Evolutionary conservation across 1,284 basidiomycete species (phyloP).

Genomic region (Apiotrichum gracile): DNA sequence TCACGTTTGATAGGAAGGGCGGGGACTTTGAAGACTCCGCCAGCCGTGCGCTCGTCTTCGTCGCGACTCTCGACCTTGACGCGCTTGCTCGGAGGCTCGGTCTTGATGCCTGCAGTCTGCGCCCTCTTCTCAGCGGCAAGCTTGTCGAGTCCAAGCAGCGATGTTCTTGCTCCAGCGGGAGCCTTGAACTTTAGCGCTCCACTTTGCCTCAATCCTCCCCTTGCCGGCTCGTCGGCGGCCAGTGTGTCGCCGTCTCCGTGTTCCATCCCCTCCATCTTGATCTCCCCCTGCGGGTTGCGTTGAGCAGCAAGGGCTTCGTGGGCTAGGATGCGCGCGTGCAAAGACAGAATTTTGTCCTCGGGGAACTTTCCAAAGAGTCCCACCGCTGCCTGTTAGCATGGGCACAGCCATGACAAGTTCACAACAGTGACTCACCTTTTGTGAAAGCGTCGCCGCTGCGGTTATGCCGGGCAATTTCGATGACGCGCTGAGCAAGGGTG

Average conservation of each 20-base stretch:
- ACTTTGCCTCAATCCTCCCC: conserved; percentile 65
- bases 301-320: conserved; percentile 51
- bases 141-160: conserved; percentile 75
- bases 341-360: conserved; percentile 56
- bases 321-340: conserved; percentile 57
- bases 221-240: conserved; percentile 66
- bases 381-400: conserved; percentile 56
- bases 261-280: conserved; percentile 57
- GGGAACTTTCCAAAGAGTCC: conserved; percentile 80
- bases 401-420: not conserved
- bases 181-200: conserved; percentile 70
- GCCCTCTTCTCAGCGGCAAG: conserved; percentile 80
- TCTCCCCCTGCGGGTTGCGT: not conserved
- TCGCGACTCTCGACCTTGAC: conserved; percentile 55
- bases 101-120: conserved; percentile 51
- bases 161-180: conserved; percentile 65
- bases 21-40: conserved; percentile 80
- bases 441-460: conserved; percentile 59
- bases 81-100: conserved; percentile 57
- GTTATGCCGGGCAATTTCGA: conserved; percentile 69
- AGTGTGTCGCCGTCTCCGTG: conserved; percentile 75
- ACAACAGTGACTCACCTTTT: conserved; percentile 46
- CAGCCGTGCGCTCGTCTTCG: conserved; percentile 33
- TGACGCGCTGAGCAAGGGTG: conserved; percentile 67
- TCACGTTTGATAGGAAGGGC: conserved; percentile 54